Conservation (phyloP, 257 asterid genomes). For the Jacaranda copaia region DNA sequence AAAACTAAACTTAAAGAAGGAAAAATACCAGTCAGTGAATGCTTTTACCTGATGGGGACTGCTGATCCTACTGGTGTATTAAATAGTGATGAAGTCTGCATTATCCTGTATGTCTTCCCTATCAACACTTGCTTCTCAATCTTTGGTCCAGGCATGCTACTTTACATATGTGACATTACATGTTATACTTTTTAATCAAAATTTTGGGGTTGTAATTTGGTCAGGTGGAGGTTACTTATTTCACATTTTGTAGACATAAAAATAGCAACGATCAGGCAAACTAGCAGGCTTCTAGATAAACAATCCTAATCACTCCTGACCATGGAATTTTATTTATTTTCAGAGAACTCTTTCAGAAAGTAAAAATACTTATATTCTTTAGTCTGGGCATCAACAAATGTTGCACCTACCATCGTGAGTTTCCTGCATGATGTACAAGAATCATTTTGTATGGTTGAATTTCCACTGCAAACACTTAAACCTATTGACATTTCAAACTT, state of each 20-base stretch:
- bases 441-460: not conserved
- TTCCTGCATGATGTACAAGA: conserved; percentile 10
- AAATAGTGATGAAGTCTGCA: conserved; percentile 71
- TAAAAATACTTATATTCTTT: conserved; percentile 2
- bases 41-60: conserved; percentile 91
- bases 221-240: too few species aligned
- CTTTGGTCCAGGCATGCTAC: too few species aligned
- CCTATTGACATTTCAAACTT: too few species aligned
- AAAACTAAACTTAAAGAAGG: conserved; percentile 60
- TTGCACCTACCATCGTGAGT: not conserved
- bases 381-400: not conserved
- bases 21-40: conserved; percentile 70
- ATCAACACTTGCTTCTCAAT: too few species aligned
- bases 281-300: too few species aligned
- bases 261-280: too few species aligned
- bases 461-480: not conserved
- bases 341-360: not conserved
- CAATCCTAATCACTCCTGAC: too few species aligned
- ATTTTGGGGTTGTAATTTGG: too few species aligned
- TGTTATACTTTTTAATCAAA: too few species aligned
- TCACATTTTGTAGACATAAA: too few species aligned
- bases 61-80: conserved; percentile 82
- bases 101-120: conserved; percentile 68
- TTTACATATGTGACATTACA: too few species aligned
- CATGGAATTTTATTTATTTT: too few species aligned